Percentiles rank a stretch among this genome's conserved stretches.
Conservation (phyloP, 2,329 filamentous ascomycete species). For the Alternaria ethzedia region DNA sequence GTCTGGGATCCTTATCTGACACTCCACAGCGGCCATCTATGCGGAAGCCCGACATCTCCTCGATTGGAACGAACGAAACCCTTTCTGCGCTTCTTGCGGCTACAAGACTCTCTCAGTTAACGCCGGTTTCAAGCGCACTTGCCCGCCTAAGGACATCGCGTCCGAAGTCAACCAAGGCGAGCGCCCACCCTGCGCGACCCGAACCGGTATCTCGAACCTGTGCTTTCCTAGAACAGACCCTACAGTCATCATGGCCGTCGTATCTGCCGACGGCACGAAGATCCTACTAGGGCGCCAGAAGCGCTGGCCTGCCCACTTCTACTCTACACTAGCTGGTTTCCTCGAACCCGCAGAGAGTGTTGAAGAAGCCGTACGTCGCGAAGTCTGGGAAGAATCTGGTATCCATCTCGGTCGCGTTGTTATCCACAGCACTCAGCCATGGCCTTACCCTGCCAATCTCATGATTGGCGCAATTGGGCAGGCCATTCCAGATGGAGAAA, state of each 20-base stretch:
- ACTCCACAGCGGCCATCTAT: slow-evolving; percentile 78
- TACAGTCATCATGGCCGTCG: slow-evolving; percentile 92
- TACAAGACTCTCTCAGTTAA: slow-evolving; percentile 79
- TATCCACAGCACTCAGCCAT: slow-evolving; percentile 59
- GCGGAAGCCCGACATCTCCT: slow-evolving; percentile 86
- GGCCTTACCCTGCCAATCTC: slow-evolving; percentile 61
- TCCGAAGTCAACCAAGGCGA: slow-evolving; percentile 53
- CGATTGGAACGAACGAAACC: slow-evolving; percentile 94
- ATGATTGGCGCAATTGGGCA: slow-evolving; percentile 79
- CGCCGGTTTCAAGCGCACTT: slow-evolving; percentile 80
- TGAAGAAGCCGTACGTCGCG: slow-evolving; percentile 58
- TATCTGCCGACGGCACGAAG: slow-evolving; percentile 78
- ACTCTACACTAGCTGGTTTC: slow-evolving; percentile 75
- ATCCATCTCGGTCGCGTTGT: slow-evolving; percentile 58
- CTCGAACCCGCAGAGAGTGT: slow-evolving; percentile 59
- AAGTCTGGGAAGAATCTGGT: slow-evolving; percentile 60
- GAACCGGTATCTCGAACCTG: slow-evolving; percentile 86
- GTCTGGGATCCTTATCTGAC: not conserved
- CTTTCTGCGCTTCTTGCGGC: slow-evolving; percentile 90
- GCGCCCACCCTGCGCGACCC: slow-evolving; percentile 77
- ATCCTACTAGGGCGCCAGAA: slow-evolving; percentile 85
- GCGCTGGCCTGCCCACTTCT: slow-evolving; percentile 84
- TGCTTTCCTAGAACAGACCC: slow-evolving; percentile 92
- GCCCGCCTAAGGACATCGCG: slow-evolving; percentile 72
- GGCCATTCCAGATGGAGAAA: slow-evolving; percentile 79